phyloP scores from a whole-genome alignment of 495 filamentous ascomycete species.

The Acidiella bohemica region DNA sequence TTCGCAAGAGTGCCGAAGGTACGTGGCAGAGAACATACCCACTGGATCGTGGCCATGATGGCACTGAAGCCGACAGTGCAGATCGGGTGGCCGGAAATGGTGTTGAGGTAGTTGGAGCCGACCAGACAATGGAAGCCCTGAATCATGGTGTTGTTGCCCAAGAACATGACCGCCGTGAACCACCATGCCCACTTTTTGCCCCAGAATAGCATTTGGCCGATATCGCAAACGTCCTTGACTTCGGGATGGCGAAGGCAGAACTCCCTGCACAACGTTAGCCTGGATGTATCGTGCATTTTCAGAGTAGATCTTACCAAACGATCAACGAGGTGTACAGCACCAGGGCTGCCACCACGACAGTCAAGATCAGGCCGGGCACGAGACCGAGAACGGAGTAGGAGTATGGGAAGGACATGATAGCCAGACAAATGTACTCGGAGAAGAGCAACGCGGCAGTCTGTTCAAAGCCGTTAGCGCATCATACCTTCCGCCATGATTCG shows the following conservation, averaged over 20 bases:
- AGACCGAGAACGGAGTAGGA: conserved; percentile 76
- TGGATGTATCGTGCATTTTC: too few species aligned
- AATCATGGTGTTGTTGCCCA: conserved; percentile 85
- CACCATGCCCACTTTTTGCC: conserved; percentile 68
- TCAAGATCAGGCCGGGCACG: conserved; percentile 76
- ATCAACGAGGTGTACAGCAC: conserved; percentile 79
- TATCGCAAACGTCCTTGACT: conserved; percentile 78
- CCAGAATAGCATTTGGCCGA: conserved; percentile 81
- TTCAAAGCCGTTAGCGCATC: not conserved
- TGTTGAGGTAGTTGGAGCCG: conserved; percentile 73
- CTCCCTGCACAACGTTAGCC: conserved; percentile 36
- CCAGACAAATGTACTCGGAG: conserved; percentile 84
- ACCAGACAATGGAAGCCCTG: conserved; percentile 69
- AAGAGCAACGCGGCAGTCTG: conserved; percentile 77
- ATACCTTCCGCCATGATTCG: not conserved
- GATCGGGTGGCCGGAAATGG: conserved; percentile 50
- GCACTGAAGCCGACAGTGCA: conserved; percentile 64
- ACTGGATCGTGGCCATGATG: conserved; percentile 56
- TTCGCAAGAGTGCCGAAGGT: conserved; percentile 69
- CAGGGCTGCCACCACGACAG: conserved; percentile 54
- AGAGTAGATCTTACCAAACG: conserved; percentile 43
- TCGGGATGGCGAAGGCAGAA: conserved; percentile 80
- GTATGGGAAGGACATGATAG: conserved; percentile 89
- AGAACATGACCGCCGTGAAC: conserved; percentile 72
- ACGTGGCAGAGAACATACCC: conserved; percentile 61